A percentile compares a stretch with the other conserved stretches of the same genome.
Evolutionary conservation across 805 yeast genomes (phyloP).

Genomic region (Yarrowia porcina): DNA sequence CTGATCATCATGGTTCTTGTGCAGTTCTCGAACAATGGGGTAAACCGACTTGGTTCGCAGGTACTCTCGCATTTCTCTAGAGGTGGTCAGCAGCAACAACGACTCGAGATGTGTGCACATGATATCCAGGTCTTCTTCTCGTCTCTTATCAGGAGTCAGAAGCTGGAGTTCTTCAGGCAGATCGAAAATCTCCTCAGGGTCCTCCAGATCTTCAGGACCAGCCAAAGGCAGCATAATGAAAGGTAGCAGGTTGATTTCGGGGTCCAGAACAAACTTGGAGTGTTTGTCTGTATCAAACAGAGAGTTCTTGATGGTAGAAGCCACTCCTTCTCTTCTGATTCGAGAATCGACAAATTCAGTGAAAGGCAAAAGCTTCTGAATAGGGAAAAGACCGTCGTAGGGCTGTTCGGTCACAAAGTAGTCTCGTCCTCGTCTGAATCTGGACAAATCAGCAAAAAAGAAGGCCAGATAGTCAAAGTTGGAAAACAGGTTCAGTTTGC

Average conservation of each 20-base stretch:
- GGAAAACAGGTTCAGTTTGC: slow-evolving; percentile 67
- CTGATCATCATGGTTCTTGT: slow-evolving; percentile 48
- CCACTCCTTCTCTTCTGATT: slow-evolving; percentile 86
- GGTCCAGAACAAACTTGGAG: slow-evolving; percentile 54
- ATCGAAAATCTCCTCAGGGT: slow-evolving; percentile 80
- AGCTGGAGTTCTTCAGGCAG: slow-evolving; percentile 87
- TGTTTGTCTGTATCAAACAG: slow-evolving; percentile 77
- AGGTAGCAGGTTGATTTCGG: slow-evolving; percentile 69
- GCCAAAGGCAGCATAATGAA: slow-evolving; percentile 79
- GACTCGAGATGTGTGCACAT: slow-evolving; percentile 72
- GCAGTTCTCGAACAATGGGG: slow-evolving; percentile 81
- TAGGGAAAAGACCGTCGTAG: slow-evolving; percentile 73
- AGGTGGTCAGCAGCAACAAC: slow-evolving; percentile 72
- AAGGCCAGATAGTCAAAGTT: slow-evolving; percentile 79
- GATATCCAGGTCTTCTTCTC: slow-evolving; percentile 69
- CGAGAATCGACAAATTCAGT: slow-evolving; percentile 67
- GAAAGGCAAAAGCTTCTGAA: slow-evolving; percentile 76
- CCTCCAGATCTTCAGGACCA: slow-evolving; percentile 61
- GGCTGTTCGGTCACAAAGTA: slow-evolving; percentile 70
- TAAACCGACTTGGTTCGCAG: slow-evolving; percentile 81
- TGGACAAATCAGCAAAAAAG: slow-evolving; percentile 85
- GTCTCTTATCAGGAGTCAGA: slow-evolving; percentile 65
- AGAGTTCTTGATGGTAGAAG: slow-evolving; percentile 86
- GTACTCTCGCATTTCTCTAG: slow-evolving; percentile 66
- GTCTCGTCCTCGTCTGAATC: slow-evolving; percentile 55